These are phyloP conservation scores for Tephrocybe sp. DNA, from an alignment of 768 basidiomycete genomes.

Conservation along the genomic window DNA sequence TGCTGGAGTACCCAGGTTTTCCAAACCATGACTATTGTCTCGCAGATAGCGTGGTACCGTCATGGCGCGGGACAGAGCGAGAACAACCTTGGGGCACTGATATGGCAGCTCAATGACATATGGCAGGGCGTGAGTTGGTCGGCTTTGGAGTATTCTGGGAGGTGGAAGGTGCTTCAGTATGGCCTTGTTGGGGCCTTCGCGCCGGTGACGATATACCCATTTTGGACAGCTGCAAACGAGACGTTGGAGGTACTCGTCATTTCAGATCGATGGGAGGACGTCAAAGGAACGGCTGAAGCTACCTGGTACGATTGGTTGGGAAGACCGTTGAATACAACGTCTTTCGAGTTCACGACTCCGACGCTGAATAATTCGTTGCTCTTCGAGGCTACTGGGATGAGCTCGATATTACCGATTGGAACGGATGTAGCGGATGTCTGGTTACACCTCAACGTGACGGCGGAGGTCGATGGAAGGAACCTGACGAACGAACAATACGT, in stretches of 20 bases:
- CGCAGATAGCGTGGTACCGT: conserved; percentile 58
- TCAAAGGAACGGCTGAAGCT: conserved; percentile 45
- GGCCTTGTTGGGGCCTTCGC: conserved; percentile 43
- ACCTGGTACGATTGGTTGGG: conserved; percentile 63
- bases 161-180: conserved; percentile 63
- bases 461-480: conserved; percentile 36
- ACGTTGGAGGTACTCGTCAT: conserved; percentile 48
- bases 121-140: conserved; percentile 63
- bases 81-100: conserved; percentile 57
- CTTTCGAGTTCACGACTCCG: conserved; percentile 41
- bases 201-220: conserved; percentile 52
- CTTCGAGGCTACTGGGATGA: conserved; percentile 38
- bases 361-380: conserved; percentile 51
- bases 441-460: conserved; percentile 51
- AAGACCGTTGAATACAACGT: conserved; percentile 34
- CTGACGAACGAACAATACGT: conserved; percentile 56
- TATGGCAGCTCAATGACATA: conserved; percentile 63
- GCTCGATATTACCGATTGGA: conserved; percentile 44
- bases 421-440: conserved; percentile 44
- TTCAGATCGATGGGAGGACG: conserved; percentile 49
- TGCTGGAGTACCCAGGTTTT: conserved; percentile 66
- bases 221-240: conserved; percentile 52
- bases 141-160: conserved; percentile 53
- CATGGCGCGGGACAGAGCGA: conserved; percentile 58
- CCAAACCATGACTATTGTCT: conserved; percentile 61